Evolutionary conservation across 371 early-diverging fungal species (phyloP).

Genomic region (Syncephalastrum sp.): DNA sequence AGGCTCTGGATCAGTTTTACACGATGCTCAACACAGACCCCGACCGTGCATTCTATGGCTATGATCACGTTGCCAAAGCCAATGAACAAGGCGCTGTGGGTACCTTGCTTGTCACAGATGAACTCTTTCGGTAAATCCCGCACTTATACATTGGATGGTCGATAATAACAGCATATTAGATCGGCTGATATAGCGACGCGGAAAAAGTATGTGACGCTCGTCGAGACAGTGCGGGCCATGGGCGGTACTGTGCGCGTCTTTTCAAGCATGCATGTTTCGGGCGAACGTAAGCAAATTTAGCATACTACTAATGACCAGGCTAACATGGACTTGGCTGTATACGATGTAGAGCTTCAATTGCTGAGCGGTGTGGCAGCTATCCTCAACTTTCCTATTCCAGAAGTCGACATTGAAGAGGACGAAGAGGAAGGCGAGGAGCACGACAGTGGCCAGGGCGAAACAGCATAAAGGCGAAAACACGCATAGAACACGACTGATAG

Average conservation of each 20-base stretch:
- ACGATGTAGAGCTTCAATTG: constrained; percentile 72
- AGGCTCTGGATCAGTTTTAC: constrained; percentile 83
- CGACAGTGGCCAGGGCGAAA: constrained; percentile 3
- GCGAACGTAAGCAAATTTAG: constrained; percentile 73
- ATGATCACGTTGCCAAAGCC: constrained; percentile 80
- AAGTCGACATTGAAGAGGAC: constrained; percentile 62
- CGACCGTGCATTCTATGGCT: constrained; percentile 92
- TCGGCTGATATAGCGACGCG: constrained; percentile 84
- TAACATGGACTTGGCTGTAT: not conserved
- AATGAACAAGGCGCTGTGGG: constrained; percentile 85
- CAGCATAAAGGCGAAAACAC: not conserved
- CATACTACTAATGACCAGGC: not conserved
- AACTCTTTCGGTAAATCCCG: constrained; percentile 71
- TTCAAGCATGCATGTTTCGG: constrained; percentile 90
- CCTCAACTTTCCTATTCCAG: constrained; percentile 77
- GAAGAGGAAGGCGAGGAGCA: constrained; percentile 27
- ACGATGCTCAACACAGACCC: constrained; percentile 86
- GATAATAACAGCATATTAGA: constrained; percentile 21
- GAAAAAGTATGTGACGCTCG: constrained; percentile 80
- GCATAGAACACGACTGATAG: not conserved
- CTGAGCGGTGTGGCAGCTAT: constrained; percentile 95
- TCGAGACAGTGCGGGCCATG: constrained; percentile 73
- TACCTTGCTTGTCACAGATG: constrained; percentile 87
- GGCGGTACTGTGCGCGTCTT: constrained; percentile 89
- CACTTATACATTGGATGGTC: no score